Base-by-base conservation (phyloP, 2,329 filamentous ascomycete genomes). In the Epichloe aotearoae region DNA sequence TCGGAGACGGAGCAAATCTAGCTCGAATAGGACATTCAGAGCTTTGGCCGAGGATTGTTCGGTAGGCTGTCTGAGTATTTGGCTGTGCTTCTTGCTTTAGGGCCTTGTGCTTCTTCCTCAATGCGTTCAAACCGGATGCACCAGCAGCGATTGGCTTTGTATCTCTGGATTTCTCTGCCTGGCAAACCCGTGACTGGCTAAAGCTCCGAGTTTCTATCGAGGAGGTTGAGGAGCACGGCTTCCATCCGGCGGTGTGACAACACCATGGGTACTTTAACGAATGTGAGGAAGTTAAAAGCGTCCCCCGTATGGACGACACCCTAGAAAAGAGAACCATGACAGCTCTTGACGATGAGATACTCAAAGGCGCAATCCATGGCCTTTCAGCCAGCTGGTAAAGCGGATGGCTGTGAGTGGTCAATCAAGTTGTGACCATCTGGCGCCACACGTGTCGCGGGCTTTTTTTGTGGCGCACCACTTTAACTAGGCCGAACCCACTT, bases 1-100 rank as follows among this genome's bases (percentile, higher is more conserved):
- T 98, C 0, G 93, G 93, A 1, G 93, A 97, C 0, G 93, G 93
- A 1, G 94, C 93, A 67, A 98, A 98, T 45, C 93, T 83, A 17
- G 93, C 62, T 33, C 67, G 58, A 46, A 69, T 66, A 12, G 66
- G 66, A 12, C 58, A 52, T 88, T 64, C 88, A 75, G 53, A 80
- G 80, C 57, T 60, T 46, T 68, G 62, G 12, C 66, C 66, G 2
- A 69, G 58, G 48, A 69, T 65, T 42, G 57, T 60, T 44, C 56
- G 62, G 20, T 61, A 48, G 12, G 43, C 47, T 4, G 33, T 5
- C 30, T 44, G 6, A 33, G 17, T 40, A 42, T 42, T 41, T 15
- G 49, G 11, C 3, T 44, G 37, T 6, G 44, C 49, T 12, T 54
- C 52, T 33, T 61, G 58, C 50, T 60, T 61, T 7, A 62, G 50